phyloP scores from a whole-genome alignment of 192 early-diverging fungal genomes.

The Gonapodya sp. region DNA sequence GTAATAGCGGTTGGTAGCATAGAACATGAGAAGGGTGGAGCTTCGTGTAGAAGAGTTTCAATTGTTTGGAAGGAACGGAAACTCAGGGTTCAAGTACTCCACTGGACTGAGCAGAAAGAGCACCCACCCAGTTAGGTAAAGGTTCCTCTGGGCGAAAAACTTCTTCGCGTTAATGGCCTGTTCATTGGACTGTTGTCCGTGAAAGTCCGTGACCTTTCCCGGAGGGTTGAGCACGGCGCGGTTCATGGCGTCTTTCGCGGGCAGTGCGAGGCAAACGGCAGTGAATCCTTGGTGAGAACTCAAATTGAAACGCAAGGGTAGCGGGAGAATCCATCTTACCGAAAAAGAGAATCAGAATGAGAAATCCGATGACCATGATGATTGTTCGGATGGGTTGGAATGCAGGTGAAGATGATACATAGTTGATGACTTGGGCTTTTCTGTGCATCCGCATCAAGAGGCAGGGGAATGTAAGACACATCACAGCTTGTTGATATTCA shows the following conservation, averaged over 20 bases:
- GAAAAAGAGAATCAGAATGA: slow-evolving; percentile 2
- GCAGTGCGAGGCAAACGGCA: background rate
- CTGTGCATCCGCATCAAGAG: background rate
- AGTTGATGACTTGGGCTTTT: background rate
- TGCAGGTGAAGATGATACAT: background rate
- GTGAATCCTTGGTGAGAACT: background rate
- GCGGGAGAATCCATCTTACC: background rate
- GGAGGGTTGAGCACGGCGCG: background rate
- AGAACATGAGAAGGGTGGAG: background rate
- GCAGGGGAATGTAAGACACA: too few relatives aligned
- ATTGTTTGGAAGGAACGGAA: too few relatives aligned
- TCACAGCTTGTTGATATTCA: too few relatives aligned
- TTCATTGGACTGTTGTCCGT: background rate
- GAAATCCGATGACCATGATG: slow-evolving; percentile 1
- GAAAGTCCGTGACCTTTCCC: background rate
- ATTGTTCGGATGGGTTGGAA: slow-evolving; percentile 1
- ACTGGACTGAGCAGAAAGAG: too few relatives aligned
- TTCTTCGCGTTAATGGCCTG: background rate
- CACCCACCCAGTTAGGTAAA: slow-evolving; percentile 1
- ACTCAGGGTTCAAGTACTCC: too few relatives aligned
- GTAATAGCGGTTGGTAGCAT: background rate
- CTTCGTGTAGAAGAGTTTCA: background rate
- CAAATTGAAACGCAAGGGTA: too few relatives aligned
- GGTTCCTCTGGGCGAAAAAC: slow-evolving; percentile 9
- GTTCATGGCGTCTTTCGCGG: background rate